Evolutionary conservation across 331 rosid species (phyloP).

Genomic region (Cydonia oblonga): DNA sequence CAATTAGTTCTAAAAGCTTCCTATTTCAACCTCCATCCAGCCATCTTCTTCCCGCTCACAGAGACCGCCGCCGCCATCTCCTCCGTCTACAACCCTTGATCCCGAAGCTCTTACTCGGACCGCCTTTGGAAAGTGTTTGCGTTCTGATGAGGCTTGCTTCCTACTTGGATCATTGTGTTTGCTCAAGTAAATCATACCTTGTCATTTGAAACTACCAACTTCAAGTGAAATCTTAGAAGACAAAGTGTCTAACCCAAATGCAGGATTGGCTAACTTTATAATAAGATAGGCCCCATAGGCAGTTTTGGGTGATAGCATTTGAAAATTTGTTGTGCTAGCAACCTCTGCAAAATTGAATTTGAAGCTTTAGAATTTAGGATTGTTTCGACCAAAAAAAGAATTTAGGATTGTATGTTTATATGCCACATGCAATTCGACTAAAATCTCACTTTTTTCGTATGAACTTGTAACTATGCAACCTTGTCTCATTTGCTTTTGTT

Average conservation of each 20-base stretch:
- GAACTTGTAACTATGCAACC: too few relatives aligned
- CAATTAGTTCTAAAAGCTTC: too few relatives aligned
- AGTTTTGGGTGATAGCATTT: slow-evolving; percentile 34
- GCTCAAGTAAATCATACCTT: slow-evolving; percentile 20
- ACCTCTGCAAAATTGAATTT: too few relatives aligned
- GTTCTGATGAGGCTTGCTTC: not conserved
- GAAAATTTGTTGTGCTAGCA: slow-evolving; percentile 25
- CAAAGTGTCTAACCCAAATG: slow-evolving; percentile 46
- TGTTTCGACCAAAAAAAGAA: too few relatives aligned
- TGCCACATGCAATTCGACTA: slow-evolving; percentile 32
- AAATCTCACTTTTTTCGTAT: too few relatives aligned
- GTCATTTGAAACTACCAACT: slow-evolving; percentile 27
- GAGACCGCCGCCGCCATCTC: not conserved
- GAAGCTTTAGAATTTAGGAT: too few relatives aligned
- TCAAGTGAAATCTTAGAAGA: slow-evolving; percentile 50
- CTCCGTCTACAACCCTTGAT: not conserved
- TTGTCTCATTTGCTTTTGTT: too few relatives aligned
- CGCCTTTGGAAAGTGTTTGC: not conserved
- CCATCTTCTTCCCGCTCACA: slow-evolving; percentile 7
- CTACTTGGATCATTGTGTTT: not conserved
- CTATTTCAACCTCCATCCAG: too few relatives aligned
- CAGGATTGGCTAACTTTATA: slow-evolving; percentile 41
- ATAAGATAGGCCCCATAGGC: slow-evolving; percentile 40
- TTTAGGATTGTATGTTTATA: too few relatives aligned
- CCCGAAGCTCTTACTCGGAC: not conserved